Base-by-base conservation (phyloP, 768 basidiomycete genomes). In the Hericium rajendrae region DNA sequence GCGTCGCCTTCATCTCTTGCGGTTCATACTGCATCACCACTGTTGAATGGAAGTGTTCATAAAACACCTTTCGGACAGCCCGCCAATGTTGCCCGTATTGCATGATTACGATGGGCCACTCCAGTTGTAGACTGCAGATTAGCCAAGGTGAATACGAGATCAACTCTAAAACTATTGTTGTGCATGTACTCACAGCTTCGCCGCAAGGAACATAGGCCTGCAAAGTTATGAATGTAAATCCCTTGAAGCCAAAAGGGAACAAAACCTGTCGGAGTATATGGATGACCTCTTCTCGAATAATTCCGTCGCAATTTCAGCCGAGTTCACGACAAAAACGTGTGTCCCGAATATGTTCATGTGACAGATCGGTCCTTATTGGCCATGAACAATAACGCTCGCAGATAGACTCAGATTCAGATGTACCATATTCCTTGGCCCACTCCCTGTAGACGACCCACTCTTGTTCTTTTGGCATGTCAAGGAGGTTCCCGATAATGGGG, bases 201-300 rank as follows among this genome's bases (percentile, higher is more conserved):
- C 32, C 4, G 32, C 32, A 32, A 32, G 32, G 32, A 32, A 32
- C 32, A 32, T 32, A 6, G 32, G 32, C 9, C 32, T 32, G 32
- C 32, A 10, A 32, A 32, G 8, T 32, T 6, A 10, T 32, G 32
- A 32, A 10, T 32, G 32, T 32, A 32, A 32, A 32, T 32, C 32
- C 32, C 32, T 32, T 32, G 1, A 2, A 10, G 32, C 32, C 9
- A 9, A 32, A 32, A 32, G 32, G 32, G 32, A 32, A 32, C 6
- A 32, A 10, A 32, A 32, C 32, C 32, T 32, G 32, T 57, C 59
- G 15, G 62, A 67, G 59, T 68, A 65, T 11, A 67, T 59, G 9
- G 58, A 56, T 24, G 65, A 61, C 41, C 65, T 67, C 48, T 66
- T 66, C 48, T 65, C 61, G 8, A 68, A 57, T 15, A 68, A 58